These are phyloP conservation scores for Globisporangium middletonii DNA, from an alignment of 352 stramenopile species.

Conservation along the genomic window DNA sequence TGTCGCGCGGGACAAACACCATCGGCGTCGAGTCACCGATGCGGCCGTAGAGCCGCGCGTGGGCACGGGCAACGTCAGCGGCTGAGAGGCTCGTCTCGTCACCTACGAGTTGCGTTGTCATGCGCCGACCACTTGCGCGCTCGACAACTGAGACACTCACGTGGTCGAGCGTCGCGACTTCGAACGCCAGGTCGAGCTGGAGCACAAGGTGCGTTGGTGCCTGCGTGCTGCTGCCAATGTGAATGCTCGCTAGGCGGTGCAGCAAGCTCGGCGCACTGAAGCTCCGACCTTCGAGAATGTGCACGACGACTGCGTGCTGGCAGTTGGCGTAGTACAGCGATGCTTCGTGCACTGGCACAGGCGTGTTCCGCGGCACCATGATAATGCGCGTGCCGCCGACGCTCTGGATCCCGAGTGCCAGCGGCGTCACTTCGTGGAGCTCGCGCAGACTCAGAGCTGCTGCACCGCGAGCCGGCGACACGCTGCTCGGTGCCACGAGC, in stretches of 20 bases:
- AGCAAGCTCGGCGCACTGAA: conserved; percentile 1
- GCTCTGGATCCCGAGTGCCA: conserved; percentile 30
- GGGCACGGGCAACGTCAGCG: conserved; percentile 19
- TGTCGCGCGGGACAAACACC: conserved; percentile 6
- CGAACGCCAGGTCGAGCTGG: conserved; percentile 29
- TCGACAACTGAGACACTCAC: conserved; percentile 15
- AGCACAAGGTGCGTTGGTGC: conserved; percentile 21
- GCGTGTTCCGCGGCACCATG: conserved; percentile 18
- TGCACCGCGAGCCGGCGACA: conserved; percentile 12
- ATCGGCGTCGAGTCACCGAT: conserved; percentile 6
- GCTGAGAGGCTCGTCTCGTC: conserved; percentile 25
- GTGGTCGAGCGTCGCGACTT: conserved; percentile 14
- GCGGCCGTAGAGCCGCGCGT: conserved; percentile 9
- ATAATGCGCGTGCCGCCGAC: conserved; percentile 20
- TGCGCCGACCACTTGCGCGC: not conserved
- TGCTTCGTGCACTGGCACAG: conserved; percentile 18
- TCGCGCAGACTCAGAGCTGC: conserved; percentile 13
- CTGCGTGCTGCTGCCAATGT: conserved; percentile 16
- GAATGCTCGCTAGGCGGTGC: conserved; percentile 20
- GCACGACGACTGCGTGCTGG: conserved; percentile 22
- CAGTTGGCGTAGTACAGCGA: conserved; percentile 30
- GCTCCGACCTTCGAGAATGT: conserved; percentile 21
- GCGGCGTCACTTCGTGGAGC: conserved; percentile 20
- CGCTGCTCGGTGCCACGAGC: not conserved
- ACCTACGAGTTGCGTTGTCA: conserved; percentile 10